Evolutionary conservation across 495 filamentous ascomycete genomes (phyloP), one percentile per base, ranked within the genome.

Genomic region (Emericellopsis terricola): DNA sequence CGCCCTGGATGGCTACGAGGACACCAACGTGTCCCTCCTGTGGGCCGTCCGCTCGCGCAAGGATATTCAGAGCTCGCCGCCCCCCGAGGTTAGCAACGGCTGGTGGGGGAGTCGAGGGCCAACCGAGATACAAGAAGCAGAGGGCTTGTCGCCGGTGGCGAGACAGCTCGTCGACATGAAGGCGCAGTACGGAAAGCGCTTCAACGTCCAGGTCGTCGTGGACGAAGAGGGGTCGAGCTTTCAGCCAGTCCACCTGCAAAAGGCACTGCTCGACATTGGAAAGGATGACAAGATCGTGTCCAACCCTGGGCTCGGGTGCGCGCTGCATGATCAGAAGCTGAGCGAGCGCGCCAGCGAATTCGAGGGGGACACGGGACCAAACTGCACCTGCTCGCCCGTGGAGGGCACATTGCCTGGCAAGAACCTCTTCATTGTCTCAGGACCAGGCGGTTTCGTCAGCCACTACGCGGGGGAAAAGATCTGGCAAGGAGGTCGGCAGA

Each of bases 391-490:
- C 44, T 6, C 23, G 6, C 23, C 23, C 6, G 23, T 26, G 6
- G 23, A 26, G 23, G 31, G 39, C 37, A 38, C 39, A 42, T 40
- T 29, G 11, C 13, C 24, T 8, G 50, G 57, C 4, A 65, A 53
- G 39, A 79, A 72, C 37, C 41, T 91, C 28, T 57, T 94, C 18
- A 55, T 92, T 31, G 60, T 96, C 3, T 86, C 82, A 2, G 89
- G 89, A 0, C 86, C 89, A 0, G 81, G 89, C 28, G 86, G 89
- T 11, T 97, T 96, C 56, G 67, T 94, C 30, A 64, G 61, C 17
- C 66, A 74, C 42, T 78, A 78, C 56, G 80, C 79, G 5, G 87
- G 87, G 4, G 63, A 69, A 3, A 93, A 91, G 53, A 48, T 62
- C 2, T 86, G 76, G 73, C 64, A 63, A 3, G 60, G 62, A 31